Conservation (phyloP, 2,329 filamentous ascomycete genomes). For the Fusarium pininemorale region DNA sequence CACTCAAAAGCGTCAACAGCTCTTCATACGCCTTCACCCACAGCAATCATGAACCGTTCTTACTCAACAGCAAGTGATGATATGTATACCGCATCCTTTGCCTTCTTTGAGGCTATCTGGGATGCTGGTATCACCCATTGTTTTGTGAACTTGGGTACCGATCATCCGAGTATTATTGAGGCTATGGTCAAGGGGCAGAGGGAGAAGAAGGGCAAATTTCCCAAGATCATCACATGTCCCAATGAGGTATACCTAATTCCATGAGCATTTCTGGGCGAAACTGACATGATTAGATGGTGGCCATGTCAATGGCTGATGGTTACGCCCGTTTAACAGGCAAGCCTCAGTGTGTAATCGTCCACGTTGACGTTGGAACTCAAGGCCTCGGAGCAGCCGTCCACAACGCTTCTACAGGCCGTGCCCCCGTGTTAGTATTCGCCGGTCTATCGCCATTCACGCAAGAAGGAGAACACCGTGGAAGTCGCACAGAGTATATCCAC, state of each 20-base stretch:
- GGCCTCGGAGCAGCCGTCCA: slow-evolving; percentile 81
- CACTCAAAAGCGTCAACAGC: slow-evolving; percentile 17
- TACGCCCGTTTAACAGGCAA: slow-evolving; percentile 77
- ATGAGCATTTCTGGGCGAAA: accelerated
- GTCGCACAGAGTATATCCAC: slow-evolving; percentile 85
- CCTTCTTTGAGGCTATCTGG: slow-evolving; percentile 85
- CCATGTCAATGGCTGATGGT: slow-evolving; percentile 84
- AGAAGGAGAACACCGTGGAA: slow-evolving; percentile 80
- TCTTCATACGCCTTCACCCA: slow-evolving; percentile 12
- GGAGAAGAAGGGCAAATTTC: slow-evolving; percentile 71
- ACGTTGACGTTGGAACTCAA: slow-evolving; percentile 85
- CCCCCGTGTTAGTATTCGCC: slow-evolving; percentile 80
- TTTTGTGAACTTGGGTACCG: slow-evolving; percentile 74
- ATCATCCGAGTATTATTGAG: slow-evolving; percentile 81
- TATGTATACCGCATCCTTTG: slow-evolving; percentile 79
- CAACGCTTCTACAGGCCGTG: slow-evolving; percentile 78
- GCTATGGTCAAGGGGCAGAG: slow-evolving; percentile 81
- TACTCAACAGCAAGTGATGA: slow-evolving; percentile 43
- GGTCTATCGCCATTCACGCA: slow-evolving; percentile 80
- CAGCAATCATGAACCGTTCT: slow-evolving; percentile 23
- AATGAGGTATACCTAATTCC: slow-evolving; percentile 68
- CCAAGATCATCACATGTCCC: slow-evolving; percentile 79
- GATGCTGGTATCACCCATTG: slow-evolving; percentile 70
- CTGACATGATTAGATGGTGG: slow-evolving; percentile 72
- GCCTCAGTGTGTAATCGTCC: slow-evolving; percentile 80